Percentiles rank a stretch among this genome's conserved stretches.
These are phyloP conservation scores for Cladosporium sp. DNA, from an alignment of 2,329 filamentous ascomycete genomes.

Conservation along the genomic window DNA sequence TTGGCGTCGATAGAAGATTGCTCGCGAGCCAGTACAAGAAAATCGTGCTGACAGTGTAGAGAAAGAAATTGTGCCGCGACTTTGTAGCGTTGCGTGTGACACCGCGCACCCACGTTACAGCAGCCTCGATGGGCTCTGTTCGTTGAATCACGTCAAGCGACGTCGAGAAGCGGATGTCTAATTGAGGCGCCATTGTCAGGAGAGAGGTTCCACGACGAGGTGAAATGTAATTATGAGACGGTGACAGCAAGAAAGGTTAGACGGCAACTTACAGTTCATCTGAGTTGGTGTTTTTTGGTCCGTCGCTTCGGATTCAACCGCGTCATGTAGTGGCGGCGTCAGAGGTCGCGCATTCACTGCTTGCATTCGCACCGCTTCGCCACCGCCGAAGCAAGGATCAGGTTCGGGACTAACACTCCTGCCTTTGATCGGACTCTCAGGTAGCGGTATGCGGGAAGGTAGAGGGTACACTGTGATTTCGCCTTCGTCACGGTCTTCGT, in stretches of 20 bases:
- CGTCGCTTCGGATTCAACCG: slow-evolving; percentile 6
- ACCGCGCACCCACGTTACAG: slow-evolving; percentile 59
- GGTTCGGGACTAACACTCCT: slow-evolving; percentile 31
- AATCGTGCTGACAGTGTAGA: slow-evolving; percentile 58
- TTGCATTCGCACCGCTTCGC: slow-evolving; percentile 15
- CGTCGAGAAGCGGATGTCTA: slow-evolving; percentile 84
- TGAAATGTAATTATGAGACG: not conserved
- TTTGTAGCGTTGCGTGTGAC: slow-evolving; percentile 59
- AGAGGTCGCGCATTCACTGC: slow-evolving; percentile 17
- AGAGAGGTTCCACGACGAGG: not conserved
- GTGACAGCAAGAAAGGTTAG: not conserved
- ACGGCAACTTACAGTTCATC: slow-evolving; percentile 32
- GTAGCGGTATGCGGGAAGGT: slow-evolving; percentile 49
- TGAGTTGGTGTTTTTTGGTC: slow-evolving; percentile 25
- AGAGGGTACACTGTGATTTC: slow-evolving; percentile 36
- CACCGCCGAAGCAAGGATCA: slow-evolving; percentile 22
- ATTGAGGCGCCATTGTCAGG: slow-evolving; percentile 3
- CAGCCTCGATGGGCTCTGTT: slow-evolving; percentile 75
- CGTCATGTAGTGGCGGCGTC: not conserved
- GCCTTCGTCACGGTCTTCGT: slow-evolving; percentile 48
- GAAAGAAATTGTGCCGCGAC: slow-evolving; percentile 64
- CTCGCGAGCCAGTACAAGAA: slow-evolving; percentile 63
- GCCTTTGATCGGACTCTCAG: slow-evolving; percentile 47
- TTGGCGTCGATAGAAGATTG: slow-evolving; percentile 64
- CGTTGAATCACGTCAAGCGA: slow-evolving; percentile 84